Evolutionary conservation across 106 monocot species (phyloP).

Genomic region (Allium sativum): DNA sequence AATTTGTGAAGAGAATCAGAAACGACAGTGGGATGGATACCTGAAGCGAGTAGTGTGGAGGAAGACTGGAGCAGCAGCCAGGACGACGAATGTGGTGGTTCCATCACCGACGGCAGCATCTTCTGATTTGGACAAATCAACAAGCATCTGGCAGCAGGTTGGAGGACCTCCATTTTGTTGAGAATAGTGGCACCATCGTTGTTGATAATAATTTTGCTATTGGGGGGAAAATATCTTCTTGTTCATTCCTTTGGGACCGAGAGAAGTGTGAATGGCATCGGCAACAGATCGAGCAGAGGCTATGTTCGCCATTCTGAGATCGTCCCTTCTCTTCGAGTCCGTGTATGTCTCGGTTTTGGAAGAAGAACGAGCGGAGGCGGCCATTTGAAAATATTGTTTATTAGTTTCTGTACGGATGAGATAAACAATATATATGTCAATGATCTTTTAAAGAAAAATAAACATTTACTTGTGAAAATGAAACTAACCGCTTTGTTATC

Average conservation of each 20-base stretch:
- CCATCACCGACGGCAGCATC: conserved; percentile 87
- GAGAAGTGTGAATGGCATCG: conserved; percentile 71
- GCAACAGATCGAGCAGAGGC: conserved; percentile 58
- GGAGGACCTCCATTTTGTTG: conserved; percentile 71
- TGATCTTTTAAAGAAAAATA: too few species aligned
- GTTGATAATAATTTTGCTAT: conserved; percentile 76
- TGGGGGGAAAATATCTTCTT: conserved; percentile 84
- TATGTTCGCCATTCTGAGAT: conserved; percentile 70
- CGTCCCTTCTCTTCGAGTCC: conserved; percentile 69
- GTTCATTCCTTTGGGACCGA: conserved; percentile 88
- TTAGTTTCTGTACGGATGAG: too few species aligned
- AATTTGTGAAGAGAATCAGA: conserved; percentile 78
- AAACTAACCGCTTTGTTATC: too few species aligned
- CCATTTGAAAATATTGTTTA: too few species aligned
- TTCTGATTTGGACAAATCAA: conserved; percentile 75
- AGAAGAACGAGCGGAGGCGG: conserved; percentile 12
- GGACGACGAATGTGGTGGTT: conserved; percentile 85
- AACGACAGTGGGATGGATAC: conserved; percentile 70
- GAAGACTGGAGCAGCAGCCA: conserved; percentile 58
- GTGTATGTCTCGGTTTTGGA: conserved; percentile 58
- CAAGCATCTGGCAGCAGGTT: conserved; percentile 91
- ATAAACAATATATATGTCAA: too few species aligned
- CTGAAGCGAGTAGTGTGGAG: too few species aligned
- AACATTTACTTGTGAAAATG: too few species aligned
- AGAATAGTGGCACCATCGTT: conserved; percentile 98